Evolutionary conservation across 805 yeast genomes (phyloP), one percentile per base, ranked within the genome.

Genomic region (Yarrowia sp.): DNA sequence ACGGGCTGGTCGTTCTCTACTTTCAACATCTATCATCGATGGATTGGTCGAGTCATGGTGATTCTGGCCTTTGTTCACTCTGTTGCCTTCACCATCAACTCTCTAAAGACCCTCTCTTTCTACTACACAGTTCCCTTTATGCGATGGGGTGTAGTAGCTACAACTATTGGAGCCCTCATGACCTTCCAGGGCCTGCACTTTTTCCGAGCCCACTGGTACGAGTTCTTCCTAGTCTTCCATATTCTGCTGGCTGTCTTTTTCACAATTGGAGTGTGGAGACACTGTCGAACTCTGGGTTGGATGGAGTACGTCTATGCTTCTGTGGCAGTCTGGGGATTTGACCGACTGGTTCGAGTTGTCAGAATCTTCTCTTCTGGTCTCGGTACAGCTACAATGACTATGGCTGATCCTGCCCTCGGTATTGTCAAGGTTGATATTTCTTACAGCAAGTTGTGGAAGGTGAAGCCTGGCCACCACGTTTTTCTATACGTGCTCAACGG

Each of bases 301-400:
- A 79, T 80, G 68, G 81, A 79, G 65, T 83, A 80, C 76, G 69
- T 81, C 21, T 84, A 82, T 65, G 81, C 84, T 4, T 71, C 86
- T 9, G 80, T 84, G 66, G 86, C 84, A 0, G 78, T 90, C 9
- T 91, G 96, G 96, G 80, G 78, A 1, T 79, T 84, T 68, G 96
- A 91, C 71, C 78, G 92, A 64, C 66, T 84, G 0, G 70, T 82
- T 14, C 80, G 96, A 67, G 66, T 86, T 11, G 75, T 80, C 1
- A 80, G 90, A 64, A 73, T 90, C 1, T 62, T 81, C 14, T 71
- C 76, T 33, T 86, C 87, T 67, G 96, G 96, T 7, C 70, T 77
- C 3, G 66, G 67, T 17, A 74, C 63, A 1, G 63, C 51, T 6
- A 33, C 44, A 11, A 36, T 43, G 33, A 43, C 46, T 8, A 28